phyloP scores from a whole-genome alignment of 768 basidiomycete genomes.

The Russula virescens region DNA sequence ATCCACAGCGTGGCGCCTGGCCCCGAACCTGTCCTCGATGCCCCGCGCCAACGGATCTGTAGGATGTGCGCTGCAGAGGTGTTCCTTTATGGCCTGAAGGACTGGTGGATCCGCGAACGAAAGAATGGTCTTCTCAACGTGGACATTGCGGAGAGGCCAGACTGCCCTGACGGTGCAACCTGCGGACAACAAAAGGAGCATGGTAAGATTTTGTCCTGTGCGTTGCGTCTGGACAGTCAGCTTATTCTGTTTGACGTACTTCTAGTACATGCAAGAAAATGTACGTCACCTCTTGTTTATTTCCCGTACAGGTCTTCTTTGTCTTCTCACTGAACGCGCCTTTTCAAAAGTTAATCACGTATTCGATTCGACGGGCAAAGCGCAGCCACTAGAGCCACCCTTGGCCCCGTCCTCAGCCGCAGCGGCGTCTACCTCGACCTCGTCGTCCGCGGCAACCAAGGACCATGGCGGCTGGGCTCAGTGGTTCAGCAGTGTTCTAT shows the following conservation, averaged over 20 bases:
- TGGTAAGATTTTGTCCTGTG: slow-evolving; percentile 37
- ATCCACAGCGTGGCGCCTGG: slow-evolving; percentile 54
- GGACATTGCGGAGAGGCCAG: slow-evolving; percentile 48
- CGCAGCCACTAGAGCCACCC: not conserved
- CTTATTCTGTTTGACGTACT: not conserved
- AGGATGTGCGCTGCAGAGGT: slow-evolving; percentile 70
- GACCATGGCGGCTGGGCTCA: not conserved
- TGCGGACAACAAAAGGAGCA: slow-evolving; percentile 63
- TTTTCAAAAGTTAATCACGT: slow-evolving; percentile 31
- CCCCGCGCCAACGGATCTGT: slow-evolving; percentile 59
- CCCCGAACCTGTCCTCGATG: slow-evolving; percentile 49
- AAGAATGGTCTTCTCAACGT: slow-evolving; percentile 60
- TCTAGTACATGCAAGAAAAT: slow-evolving; percentile 69
- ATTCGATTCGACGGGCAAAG: slow-evolving; percentile 22
- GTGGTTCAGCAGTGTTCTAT: too few relatives aligned
- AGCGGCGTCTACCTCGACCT: not conserved
- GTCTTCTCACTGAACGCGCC: not conserved
- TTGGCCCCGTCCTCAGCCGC: not conserved
- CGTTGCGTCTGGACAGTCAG: not conserved
- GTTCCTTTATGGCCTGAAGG: slow-evolving; percentile 66
- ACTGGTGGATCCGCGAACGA: slow-evolving; percentile 81
- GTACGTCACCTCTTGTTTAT: slow-evolving; percentile 38
- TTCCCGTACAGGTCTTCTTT: too few relatives aligned
- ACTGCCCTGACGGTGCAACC: slow-evolving; percentile 56
- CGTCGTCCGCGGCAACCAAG: not conserved